phyloP scores from a whole-genome alignment of 106 monocot species.

The Apostasia shenzhenica region DNA sequence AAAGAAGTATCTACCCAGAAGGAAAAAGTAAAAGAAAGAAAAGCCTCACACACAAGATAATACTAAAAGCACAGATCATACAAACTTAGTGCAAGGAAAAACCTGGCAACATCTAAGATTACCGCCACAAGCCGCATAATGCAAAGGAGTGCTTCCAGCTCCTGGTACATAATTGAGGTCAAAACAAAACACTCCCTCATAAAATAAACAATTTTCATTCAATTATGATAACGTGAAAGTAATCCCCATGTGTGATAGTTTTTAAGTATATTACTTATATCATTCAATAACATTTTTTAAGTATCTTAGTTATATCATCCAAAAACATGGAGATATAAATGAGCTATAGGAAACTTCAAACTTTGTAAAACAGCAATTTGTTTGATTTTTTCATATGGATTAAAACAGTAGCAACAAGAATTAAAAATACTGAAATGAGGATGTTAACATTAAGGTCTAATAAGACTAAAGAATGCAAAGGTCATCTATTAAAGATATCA shows the following conservation, averaged over 20 bases:
- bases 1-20: conserved; percentile 61
- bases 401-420: too few species aligned
- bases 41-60: not conserved
- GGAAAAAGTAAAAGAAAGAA: not conserved
- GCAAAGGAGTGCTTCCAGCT: conserved; percentile 91
- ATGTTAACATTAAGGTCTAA: too few species aligned
- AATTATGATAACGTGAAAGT: not conserved
- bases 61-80: not conserved
- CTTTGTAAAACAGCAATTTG: too few species aligned
- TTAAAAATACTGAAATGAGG: too few species aligned
- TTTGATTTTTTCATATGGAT: too few species aligned
- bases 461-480: too few species aligned
- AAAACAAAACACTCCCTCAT: not conserved
- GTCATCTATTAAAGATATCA: too few species aligned
- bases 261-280: too few species aligned
- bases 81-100: not conserved
- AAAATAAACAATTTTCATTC: not conserved
- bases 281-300: too few species aligned
- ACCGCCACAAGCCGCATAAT: conserved; percentile 97
- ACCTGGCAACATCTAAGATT: conserved; percentile 89
- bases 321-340: too few species aligned
- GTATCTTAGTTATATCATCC: too few species aligned
- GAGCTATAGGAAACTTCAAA: too few species aligned
- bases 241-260: not conserved
- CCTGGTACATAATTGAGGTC: conserved; percentile 32